These are phyloP conservation scores for Fusarium luffae DNA, from an alignment of 2,329 filamentous ascomycete species.

Conservation along the genomic window DNA sequence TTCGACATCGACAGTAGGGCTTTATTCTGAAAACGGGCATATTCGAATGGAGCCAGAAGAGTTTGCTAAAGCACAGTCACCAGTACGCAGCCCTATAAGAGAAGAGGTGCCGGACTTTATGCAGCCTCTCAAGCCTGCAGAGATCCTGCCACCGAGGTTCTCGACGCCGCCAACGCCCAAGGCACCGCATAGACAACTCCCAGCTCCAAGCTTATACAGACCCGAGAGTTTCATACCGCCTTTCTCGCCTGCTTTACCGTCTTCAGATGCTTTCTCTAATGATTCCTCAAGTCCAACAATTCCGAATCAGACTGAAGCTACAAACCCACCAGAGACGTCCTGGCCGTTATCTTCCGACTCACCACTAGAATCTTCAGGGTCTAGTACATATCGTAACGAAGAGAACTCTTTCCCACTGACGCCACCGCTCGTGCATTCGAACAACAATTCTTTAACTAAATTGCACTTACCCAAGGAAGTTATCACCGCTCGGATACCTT, in stretches of 20 bases:
- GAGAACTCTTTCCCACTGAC: slow-evolving; percentile 6
- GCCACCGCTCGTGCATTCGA: not conserved
- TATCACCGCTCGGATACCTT: slow-evolving; percentile 18
- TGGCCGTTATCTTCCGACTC: slow-evolving; percentile 28
- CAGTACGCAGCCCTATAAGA: slow-evolving; percentile 4
- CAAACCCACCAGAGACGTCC: slow-evolving; percentile 7
- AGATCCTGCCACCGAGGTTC: slow-evolving; percentile 12
- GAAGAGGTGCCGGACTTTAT: slow-evolving; percentile 18
- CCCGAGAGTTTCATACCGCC: slow-evolving; percentile 20
- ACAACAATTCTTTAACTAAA: not conserved
- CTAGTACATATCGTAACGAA: slow-evolving; percentile 22
- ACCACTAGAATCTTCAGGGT: slow-evolving; percentile 22
- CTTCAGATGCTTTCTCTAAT: not conserved
- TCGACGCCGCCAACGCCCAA: slow-evolving; percentile 23
- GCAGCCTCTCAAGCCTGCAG: slow-evolving; percentile 15
- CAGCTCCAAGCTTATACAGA: slow-evolving; percentile 9
- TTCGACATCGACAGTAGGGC: slow-evolving; percentile 28
- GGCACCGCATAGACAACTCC: slow-evolving; percentile 6
- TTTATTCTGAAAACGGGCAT: slow-evolving; percentile 20
- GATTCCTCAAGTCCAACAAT: not conserved
- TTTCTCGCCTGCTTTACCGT: slow-evolving; percentile 9
- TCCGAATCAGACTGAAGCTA: not conserved
- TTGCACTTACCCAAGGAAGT: slow-evolving; percentile 15
- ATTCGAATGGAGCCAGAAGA: slow-evolving; percentile 9
- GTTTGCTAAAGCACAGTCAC: slow-evolving; percentile 18